phyloP scores from a whole-genome alignment of 257 asterid genomes.

The Galeopsis tetrahit region DNA sequence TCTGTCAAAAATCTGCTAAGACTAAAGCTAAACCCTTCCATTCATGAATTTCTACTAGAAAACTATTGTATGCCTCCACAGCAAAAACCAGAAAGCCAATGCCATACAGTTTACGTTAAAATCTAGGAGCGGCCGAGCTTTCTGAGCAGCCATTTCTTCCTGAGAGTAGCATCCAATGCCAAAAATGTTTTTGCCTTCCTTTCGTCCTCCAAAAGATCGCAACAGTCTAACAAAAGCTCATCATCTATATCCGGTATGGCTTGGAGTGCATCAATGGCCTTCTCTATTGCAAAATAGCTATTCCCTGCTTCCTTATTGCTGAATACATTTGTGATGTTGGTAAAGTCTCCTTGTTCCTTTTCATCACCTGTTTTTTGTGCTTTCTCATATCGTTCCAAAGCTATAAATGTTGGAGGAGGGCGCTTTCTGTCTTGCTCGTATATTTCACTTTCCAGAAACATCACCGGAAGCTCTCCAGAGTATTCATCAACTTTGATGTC shows the following conservation, averaged over 20 bases:
- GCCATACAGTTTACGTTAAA: background rate
- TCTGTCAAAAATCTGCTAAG: background rate
- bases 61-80: background rate
- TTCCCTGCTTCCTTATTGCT: slow-evolving; percentile 25
- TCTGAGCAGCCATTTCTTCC: slow-evolving; percentile 53
- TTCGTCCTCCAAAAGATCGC: slow-evolving; percentile 55
- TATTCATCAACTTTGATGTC: slow-evolving; percentile 34
- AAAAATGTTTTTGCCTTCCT: slow-evolving; percentile 51
- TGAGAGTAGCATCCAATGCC: slow-evolving; percentile 46
- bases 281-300: slow-evolving; percentile 34
- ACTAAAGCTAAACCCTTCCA: background rate
- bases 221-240: slow-evolving; percentile 47
- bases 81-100: slow-evolving; percentile 6
- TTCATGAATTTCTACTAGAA: background rate
- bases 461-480: slow-evolving; percentile 37
- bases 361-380: slow-evolving; percentile 31
- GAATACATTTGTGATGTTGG: slow-evolving; percentile 4
- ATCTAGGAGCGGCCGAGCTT: slow-evolving; percentile 41
- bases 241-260: slow-evolving; percentile 47
- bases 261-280: slow-evolving; percentile 47
- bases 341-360: background rate
- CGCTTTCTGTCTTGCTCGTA: slow-evolving; percentile 33
- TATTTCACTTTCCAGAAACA: slow-evolving; percentile 26
- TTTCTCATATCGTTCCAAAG: slow-evolving; percentile 32
- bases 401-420: background rate